Evolutionary conservation across 2,329 filamentous ascomycete genomes (phyloP).

Genomic region (Pestalotiopsis fici): DNA sequence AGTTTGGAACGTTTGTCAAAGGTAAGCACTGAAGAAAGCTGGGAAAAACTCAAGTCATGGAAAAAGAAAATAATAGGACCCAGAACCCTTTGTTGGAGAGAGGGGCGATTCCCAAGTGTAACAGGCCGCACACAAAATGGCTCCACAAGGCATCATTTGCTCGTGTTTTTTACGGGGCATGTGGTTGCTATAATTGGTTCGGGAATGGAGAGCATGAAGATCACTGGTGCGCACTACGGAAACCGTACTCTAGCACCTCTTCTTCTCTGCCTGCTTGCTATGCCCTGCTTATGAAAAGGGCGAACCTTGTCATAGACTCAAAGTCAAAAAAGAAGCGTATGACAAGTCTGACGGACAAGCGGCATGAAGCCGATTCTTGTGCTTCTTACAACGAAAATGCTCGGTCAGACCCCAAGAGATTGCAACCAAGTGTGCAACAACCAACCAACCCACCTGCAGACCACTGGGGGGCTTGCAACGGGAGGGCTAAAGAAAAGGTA

Average conservation of each 20-base stretch:
- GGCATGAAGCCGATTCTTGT: no score
- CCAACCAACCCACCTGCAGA: no score
- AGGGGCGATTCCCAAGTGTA: not conserved
- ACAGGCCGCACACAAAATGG: not conserved
- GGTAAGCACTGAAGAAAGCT: not conserved
- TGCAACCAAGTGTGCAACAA: no score
- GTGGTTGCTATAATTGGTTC: constrained; percentile 5
- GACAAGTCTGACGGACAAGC: not conserved
- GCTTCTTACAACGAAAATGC: not conserved
- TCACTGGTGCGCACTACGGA: not conserved
- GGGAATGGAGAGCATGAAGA: not conserved
- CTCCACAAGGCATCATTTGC: not conserved
- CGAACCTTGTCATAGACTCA: not conserved
- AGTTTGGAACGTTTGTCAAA: not conserved
- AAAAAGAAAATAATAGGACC: not conserved
- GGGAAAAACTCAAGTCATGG: not conserved
- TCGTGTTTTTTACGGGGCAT: not conserved
- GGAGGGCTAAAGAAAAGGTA: constrained; percentile 6
- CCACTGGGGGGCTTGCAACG: not conserved
- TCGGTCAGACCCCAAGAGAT: no score
- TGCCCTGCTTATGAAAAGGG: not conserved
- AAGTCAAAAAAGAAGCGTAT: not conserved
- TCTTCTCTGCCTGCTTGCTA: not conserved
- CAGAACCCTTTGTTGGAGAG: not conserved
- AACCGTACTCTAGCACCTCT: no score